These are phyloP conservation scores for Psilocybe tampanensis DNA, from an alignment of 768 basidiomycete species.

Conservation along the genomic window DNA sequence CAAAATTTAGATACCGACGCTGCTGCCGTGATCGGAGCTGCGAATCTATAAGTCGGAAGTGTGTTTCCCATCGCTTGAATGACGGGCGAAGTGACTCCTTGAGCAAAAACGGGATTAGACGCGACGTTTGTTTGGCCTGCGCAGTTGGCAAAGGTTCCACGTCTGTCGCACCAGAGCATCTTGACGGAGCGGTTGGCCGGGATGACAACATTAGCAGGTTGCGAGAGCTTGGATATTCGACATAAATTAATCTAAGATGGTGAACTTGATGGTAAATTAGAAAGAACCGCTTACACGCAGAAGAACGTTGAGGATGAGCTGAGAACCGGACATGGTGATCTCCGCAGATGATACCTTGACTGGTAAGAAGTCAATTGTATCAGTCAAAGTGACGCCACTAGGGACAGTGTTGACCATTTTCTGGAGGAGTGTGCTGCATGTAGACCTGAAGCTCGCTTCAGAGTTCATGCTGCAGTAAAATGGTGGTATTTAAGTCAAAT, in stretches of 20 bases:
- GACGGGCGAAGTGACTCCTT: slow-evolving; percentile 29
- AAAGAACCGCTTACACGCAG: slow-evolving; percentile 11
- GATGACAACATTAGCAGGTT: slow-evolving; percentile 21
- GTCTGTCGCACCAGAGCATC: too few relatives aligned
- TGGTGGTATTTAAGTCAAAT: neutral
- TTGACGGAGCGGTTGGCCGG: slow-evolving; percentile 12
- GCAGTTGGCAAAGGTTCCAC: slow-evolving; percentile 15
- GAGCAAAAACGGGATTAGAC: slow-evolving; percentile 28
- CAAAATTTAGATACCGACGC: too few relatives aligned
- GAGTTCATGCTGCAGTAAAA: neutral
- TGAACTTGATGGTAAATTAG: slow-evolving; percentile 12
- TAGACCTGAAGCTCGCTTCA: slow-evolving; percentile 27
- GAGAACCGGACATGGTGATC: slow-evolving; percentile 5
- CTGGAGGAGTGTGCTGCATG: slow-evolving; percentile 34
- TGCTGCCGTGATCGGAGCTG: too few relatives aligned
- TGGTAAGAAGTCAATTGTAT: slow-evolving; percentile 35
- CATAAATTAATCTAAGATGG: neutral
- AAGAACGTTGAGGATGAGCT: neutral
- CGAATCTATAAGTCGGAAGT: too few relatives aligned
- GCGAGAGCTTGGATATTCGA: slow-evolving; percentile 15
- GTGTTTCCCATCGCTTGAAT: slow-evolving; percentile 17
- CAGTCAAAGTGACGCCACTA: slow-evolving; percentile 40
- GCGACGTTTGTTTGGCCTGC: slow-evolving; percentile 5
- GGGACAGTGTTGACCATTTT: slow-evolving; percentile 47
- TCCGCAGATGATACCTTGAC: slow-evolving; percentile 26